Base-by-base conservation (phyloP, 78 protist species). In the Anaeramoeba ignava region DNA sequence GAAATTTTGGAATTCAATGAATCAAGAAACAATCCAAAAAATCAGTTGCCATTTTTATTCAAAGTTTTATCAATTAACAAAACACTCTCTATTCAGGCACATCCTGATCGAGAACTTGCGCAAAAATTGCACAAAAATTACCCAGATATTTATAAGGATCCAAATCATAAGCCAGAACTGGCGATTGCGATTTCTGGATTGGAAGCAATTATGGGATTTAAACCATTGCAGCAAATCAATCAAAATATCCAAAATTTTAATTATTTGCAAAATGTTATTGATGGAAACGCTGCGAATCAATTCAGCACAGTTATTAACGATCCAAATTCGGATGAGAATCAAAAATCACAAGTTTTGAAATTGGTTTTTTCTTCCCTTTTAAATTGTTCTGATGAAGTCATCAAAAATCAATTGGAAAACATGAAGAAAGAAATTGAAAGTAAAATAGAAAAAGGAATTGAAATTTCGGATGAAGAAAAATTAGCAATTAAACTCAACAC, bases 141-240 rank as follows among this genome's bases (percentile, higher is more conserved):
- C 8, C 73, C 73, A 54, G 73, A 54, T 27, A 54, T 54, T 54
- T 54, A 54, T 54, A 54, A 54, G 73, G 73, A 54, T 54, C 73
- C 73, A 54, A 54, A 54, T 17, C 73, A 54, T 54, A 54, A 54
- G 17, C 73, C 73, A 54, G 73, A 54, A 54, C 73, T 54, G 8
- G 73, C 73, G 36, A 54, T 54, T 54, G 73, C 73, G 73, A 8
- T 54, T 8, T 27, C 73, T 27, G 8, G 17, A 8, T 54, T 54
- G 73, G 73, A 54, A 54, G 73, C 73, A 17, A 27, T 54, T 54
- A 17, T 54, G 73, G 73, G 73, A 8, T 54, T 54, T 54, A 8
- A 17, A 27, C 36, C 8, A 27, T 17, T 17, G 36, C 73, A 27
- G 8, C 36, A 54, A 54, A 54, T 54, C 17, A 27, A 54, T 17